phyloP scores from a whole-genome alignment of 306 rosid species.

The Glycine latifolia region DNA sequence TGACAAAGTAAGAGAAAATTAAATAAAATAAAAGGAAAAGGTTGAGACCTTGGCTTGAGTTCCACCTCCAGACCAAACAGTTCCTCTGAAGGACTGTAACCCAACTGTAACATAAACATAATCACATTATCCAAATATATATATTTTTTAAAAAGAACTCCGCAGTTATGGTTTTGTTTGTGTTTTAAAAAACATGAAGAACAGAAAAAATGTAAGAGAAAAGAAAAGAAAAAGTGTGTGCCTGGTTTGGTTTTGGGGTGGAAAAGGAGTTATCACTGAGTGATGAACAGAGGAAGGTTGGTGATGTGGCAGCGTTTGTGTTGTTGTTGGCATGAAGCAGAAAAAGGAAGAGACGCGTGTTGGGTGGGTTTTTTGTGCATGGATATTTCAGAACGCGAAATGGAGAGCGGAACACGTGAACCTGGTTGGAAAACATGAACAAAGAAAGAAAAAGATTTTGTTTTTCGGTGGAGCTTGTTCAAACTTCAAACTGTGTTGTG shows the following conservation, averaged over 20 bases:
- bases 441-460: background rate
- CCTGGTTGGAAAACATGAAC: slow-evolving; percentile 46
- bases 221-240: background rate
- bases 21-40: background rate
- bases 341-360: slow-evolving; percentile 44
- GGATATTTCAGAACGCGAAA: slow-evolving; percentile 50
- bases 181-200: background rate
- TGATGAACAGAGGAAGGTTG: slow-evolving; percentile 55
- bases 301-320: slow-evolving; percentile 37
- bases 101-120: slow-evolving; percentile 59
- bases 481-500: background rate
- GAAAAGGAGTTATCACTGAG: slow-evolving; percentile 61
- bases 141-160: background rate
- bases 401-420: slow-evolving; percentile 55
- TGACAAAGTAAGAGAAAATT: background rate
- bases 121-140: slow-evolving; percentile 17
- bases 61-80: slow-evolving; percentile 71
- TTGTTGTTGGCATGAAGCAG: slow-evolving; percentile 46
- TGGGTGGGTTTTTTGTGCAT: slow-evolving; percentile 43
- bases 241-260: slow-evolving; percentile 59
- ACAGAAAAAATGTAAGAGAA: background rate
- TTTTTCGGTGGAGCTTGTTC: background rate
- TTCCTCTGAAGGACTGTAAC: slow-evolving; percentile 74
- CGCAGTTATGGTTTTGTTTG: background rate
- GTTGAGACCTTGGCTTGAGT: slow-evolving; percentile 66